Conservation (phyloP, 2,329 filamentous ascomycete species). For the Fusarium nisikadoi region DNA sequence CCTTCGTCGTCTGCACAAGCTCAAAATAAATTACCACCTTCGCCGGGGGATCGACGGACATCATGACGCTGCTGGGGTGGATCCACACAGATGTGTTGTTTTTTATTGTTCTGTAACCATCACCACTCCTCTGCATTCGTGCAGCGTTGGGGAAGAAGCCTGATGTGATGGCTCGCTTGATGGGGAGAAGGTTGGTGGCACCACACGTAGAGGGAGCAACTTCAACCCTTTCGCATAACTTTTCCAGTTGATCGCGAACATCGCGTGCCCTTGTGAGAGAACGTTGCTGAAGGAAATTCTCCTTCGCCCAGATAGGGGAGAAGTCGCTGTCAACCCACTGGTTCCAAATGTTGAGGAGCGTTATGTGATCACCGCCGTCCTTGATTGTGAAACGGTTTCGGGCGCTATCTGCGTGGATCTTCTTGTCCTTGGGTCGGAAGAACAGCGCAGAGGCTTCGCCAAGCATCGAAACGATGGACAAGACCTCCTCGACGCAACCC, state of each 20-base stretch:
- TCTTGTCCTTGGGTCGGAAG: constrained; percentile 96
- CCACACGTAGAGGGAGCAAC: constrained; percentile 77
- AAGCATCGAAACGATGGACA: constrained; percentile 95
- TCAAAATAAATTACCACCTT: constrained; percentile 92
- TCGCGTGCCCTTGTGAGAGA: constrained; percentile 89
- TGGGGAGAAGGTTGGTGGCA: constrained; percentile 74
- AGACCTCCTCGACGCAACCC: constrained; percentile 91
- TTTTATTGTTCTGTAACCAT: constrained; percentile 92
- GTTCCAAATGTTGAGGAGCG: constrained; percentile 92
- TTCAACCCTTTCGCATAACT: constrained; percentile 93
- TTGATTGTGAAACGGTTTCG: constrained; percentile 88
- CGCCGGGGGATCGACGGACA: constrained; percentile 77
- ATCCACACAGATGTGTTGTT: constrained; percentile 88
- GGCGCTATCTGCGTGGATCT: constrained; percentile 92
- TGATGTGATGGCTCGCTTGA: constrained; percentile 87
- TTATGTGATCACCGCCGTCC: constrained; percentile 90
- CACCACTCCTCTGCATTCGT: constrained; percentile 81
- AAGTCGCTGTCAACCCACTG: constrained; percentile 96
- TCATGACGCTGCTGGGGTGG: constrained; percentile 87
- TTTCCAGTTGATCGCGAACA: constrained; percentile 89
- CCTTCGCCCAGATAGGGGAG: constrained; percentile 84
- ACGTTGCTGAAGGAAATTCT: constrained; percentile 94
- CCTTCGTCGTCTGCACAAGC: constrained; percentile 83
- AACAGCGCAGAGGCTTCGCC: constrained; percentile 89
- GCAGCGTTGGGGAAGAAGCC: constrained; percentile 97